Evolutionary conservation across 176 grass and related monocot genomes (phyloP), one percentile per base, ranked within the genome.

Genomic region (Triticum dicoccoides): DNA sequence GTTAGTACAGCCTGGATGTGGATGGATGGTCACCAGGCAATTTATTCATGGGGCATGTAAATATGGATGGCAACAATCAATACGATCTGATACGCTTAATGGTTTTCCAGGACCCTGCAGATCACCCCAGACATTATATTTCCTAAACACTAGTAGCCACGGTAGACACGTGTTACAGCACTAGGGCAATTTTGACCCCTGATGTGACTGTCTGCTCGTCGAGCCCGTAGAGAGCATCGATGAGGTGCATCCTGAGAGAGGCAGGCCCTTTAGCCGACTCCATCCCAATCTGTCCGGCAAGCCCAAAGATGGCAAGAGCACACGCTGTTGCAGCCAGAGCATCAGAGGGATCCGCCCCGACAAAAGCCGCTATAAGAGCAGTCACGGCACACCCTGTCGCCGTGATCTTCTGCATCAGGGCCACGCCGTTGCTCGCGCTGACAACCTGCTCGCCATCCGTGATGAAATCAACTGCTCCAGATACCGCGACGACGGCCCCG

Each of bases 341-440:
- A 49, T 92, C 87, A 2, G 86, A 87, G 13, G 93, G 91, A 82
- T 98, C 96, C 3, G 92, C 79, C 2, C 93, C 86, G 8, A 94
- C 86, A 80, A 98, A 98, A 27, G 93, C 93, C 2, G 91, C 77
- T 10, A 98, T 89, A 6, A 98, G 86, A 37, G 91, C 90, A 0
- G 96, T 95, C 41, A 94, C 89, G 0, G 91, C 84, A 18, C 96
- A 98, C 67, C 96, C 93, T 2, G 88, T 95, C 0, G 93, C 93
- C 0, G 93, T 98, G 35, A 95, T 94, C 79, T 89, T 95, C 85
- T 95, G 93, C 91, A 98, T 90, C 96, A 95, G 83, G 37, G 91
- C 18, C 62, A 95, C 93, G 7, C 96, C 96, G 6, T 98, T 98
- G 81, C 51, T 80, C 21, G 37, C 87, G 5, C 80, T 51, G 3